Percentiles rank a stretch among this genome's conserved stretches.
phyloP scores from a whole-genome alignment of 1,284 basidiomycete genomes.

The Filobasidium uniguttulatum region DNA sequence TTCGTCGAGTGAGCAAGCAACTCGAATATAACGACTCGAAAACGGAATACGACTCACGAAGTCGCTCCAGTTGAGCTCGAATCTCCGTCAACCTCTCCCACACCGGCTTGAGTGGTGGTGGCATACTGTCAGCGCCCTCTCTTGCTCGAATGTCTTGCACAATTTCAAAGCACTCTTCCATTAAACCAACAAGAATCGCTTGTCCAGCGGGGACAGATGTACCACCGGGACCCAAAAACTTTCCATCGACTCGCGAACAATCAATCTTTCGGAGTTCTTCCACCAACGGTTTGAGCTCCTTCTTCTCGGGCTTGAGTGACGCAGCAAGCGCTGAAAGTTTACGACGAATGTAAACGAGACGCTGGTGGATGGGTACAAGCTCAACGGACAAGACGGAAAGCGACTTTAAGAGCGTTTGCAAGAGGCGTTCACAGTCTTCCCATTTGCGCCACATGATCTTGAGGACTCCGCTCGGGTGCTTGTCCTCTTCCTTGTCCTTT shows the following conservation, averaged over 20 bases:
- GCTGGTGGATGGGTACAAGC: constrained; percentile 76
- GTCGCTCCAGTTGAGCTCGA: constrained; percentile 69
- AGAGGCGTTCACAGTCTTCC: constrained; percentile 71
- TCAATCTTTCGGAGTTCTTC: constrained; percentile 93
- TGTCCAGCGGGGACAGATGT: constrained; percentile 76
- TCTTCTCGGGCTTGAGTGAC: constrained; percentile 66
- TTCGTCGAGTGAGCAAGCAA: not conserved
- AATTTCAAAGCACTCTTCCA: constrained; percentile 96
- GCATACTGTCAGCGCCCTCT: constrained; percentile 81
- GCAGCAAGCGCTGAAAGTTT: constrained; percentile 79
- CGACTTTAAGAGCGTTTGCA: constrained; percentile 64
- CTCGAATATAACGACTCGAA: not conserved
- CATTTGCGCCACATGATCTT: constrained; percentile 82
- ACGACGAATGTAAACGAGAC: constrained; percentile 72
- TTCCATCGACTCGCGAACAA: constrained; percentile 86
- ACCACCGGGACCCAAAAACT: constrained; percentile 86
- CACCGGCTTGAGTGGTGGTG: constrained; percentile 79
- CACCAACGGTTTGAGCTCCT: constrained; percentile 75
- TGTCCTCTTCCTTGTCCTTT: constrained; percentile 63
- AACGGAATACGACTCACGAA: constrained; percentile 35
- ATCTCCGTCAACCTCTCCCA: constrained; percentile 82
- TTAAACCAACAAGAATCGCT: constrained; percentile 56
- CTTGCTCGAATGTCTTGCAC: constrained; percentile 89
- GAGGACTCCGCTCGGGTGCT: constrained; percentile 74
- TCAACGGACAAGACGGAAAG: constrained; percentile 72